Evolutionary conservation across 2,329 filamentous ascomycete genomes (phyloP), one percentile per base, ranked within the genome.

Genomic region (Cladophialophora bantiana): DNA sequence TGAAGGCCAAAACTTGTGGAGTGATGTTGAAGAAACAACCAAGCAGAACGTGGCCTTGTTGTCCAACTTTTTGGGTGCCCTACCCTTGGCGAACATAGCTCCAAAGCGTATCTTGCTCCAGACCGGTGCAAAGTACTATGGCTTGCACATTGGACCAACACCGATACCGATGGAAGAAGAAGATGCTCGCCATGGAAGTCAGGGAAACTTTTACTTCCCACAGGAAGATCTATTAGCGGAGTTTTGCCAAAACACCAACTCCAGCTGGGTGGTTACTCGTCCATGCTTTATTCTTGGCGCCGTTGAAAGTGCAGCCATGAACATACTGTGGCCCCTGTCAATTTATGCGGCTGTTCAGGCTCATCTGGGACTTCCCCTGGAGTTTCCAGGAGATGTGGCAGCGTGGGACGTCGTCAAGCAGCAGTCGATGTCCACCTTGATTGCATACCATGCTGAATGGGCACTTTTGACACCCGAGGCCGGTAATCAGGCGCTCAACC

Each of bases 141-240:
- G 78, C 42, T 71, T 83, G 6, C 83, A 85, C 67, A 75, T 83
- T 20, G 83, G 83, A 1, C 82, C 81, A 0, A 70, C 78, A 0
- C 71, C 76, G 0, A 76, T 76, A 1, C 84, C 83, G 0, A 78
- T 78, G 50, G 78, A 81, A 59, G 83, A 86, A 71, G 76, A 75
- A 5, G 81, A 83, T 65, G 77, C 80, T 1, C 75, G 83, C 7
- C 74, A 82, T 3, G 72, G 71, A 3, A 74, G 83, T 0, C 80
- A 82, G 65, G 78, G 79, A 3, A 85, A 86, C 73, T 86, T 86
- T 74, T 86, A 86, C 77, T 86, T 85, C 68, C 74, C 77, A 0
- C 83, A 86, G 75, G 83, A 86, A 75, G 83, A 86, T 67, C 73
- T 77, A 4, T 77, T 86, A 2, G 76, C 71, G 55, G 71, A 74